Base-by-base conservation (phyloP, 176 grass and related monocot species). In the Musa acuminata region DNA sequence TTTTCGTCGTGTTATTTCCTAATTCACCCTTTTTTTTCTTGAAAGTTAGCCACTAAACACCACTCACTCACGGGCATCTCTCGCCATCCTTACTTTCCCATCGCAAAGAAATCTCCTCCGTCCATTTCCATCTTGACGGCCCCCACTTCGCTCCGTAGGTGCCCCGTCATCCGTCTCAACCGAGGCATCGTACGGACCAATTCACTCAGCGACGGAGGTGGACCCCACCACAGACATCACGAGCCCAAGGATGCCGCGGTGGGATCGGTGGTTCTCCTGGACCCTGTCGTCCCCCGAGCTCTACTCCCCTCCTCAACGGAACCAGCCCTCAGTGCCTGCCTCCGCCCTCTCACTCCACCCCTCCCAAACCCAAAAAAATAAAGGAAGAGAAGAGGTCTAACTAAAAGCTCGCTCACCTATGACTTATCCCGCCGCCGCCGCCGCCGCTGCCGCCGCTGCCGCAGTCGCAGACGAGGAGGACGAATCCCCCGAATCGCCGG, bases 371-470 rank as follows among this genome's bases (percentile, higher is more conserved):
- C 21, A 65, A 65, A 27, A 27, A 23, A 25, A 2, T 23, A 63
- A 22, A 25, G 22, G 8, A 63, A 2, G 9, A 63, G n/a, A 63
- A 20, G 5, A 23, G 60, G n/a, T 10, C 10, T 1, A 59, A 59
- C 55, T 20, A 65, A 26, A 26, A 65, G 17, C 23, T 25, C 22
- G 63, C 10, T 27, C 13, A 27, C 63, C 62, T 23, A 66, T 27
- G 60, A 66, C 60, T 54, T 52, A 59, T 20, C 68, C 59, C 79
- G 16, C 67, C 78, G 57, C 57, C 72, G 71, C 72, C 74, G 76
- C 67, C 55, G 79, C 57, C 55, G 60, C 80, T 72, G 52, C 48
- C 55, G 79, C 57, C 55, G 60, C 80, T 72, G 52, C 48, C 53
- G n/a, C 13, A 51, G 43, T 43, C 35, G 35, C 35, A 6, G 63